These are phyloP conservation scores for Solanum okadae DNA, from an alignment of 257 asterid species.

Conservation along the genomic window DNA sequence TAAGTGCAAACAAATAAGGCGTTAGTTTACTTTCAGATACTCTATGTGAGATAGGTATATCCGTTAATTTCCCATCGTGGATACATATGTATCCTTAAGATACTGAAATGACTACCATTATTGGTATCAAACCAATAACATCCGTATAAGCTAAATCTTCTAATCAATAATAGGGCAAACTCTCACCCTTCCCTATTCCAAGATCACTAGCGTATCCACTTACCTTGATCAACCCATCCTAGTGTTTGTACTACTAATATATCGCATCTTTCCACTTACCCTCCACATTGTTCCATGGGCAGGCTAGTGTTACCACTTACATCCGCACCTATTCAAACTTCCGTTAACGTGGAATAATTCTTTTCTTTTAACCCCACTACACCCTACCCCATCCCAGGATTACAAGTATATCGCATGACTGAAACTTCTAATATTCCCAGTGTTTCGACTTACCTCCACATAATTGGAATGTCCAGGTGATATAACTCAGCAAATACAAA, in stretches of 20 bases:
- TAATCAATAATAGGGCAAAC: not conserved
- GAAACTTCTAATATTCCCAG: not conserved
- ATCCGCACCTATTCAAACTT: not conserved
- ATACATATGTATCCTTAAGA: not conserved
- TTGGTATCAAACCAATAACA: not conserved
- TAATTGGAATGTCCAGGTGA: not conserved
- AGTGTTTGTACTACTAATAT: not conserved
- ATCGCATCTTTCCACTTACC: not conserved
- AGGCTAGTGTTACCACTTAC: not conserved
- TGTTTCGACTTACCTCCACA: not conserved
- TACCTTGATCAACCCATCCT: not conserved
- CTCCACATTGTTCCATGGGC: not conserved
- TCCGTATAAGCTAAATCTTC: not conserved
- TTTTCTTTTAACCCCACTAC: not conserved
- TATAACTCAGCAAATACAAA: conserved; percentile 5
- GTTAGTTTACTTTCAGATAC: not conserved
- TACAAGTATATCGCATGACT: not conserved
- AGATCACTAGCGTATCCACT: not conserved
- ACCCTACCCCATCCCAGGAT: not conserved
- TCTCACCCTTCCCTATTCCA: not conserved
- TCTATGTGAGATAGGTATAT: not conserved
- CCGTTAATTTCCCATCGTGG: not conserved
- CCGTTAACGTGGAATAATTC: not conserved
- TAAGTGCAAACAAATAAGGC: not conserved
- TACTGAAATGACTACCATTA: not conserved